Evolutionary conservation across 306 rosid genomes (phyloP).

Genomic region (Gastrolobium villosum): DNA sequence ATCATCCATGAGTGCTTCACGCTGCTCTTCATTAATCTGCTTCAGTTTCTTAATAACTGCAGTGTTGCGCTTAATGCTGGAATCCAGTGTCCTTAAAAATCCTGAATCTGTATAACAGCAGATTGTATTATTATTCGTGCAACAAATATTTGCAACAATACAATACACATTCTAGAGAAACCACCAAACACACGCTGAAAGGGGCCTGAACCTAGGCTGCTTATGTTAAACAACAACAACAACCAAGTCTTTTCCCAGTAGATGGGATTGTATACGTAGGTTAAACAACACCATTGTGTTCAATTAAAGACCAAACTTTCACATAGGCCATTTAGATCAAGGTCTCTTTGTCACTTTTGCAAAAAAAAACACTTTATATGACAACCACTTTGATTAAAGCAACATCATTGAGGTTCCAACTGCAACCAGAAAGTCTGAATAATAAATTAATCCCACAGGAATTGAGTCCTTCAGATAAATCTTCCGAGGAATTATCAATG

Average conservation of each 20-base stretch:
- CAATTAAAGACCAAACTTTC: conserved; percentile 21
- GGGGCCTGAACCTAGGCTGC: conserved; percentile 21
- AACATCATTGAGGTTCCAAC: conserved; percentile 8
- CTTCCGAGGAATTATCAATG: background rate
- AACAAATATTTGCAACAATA: conserved; percentile 27
- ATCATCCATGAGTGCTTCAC: conserved; percentile 90
- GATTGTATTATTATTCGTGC: conserved; percentile 31
- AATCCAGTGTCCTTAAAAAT: conserved; percentile 90
- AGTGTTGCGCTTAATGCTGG: conserved; percentile 96
- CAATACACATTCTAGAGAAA: conserved; percentile 10
- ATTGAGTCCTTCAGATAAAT: conserved; percentile 16
- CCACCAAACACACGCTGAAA: background rate
- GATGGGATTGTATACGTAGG: background rate
- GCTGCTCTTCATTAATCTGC: conserved; percentile 97
- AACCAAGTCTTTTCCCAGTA: background rate
- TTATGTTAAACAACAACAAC: conserved; percentile 28
- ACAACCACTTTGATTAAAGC: conserved; percentile 1
- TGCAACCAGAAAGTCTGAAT: conserved; percentile 13
- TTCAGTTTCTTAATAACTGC: conserved; percentile 95
- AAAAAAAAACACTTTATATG: background rate
- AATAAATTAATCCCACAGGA: conserved; percentile 3
- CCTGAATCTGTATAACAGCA: conserved; percentile 72
- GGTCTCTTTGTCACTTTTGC: background rate
- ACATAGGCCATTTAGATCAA: conserved; percentile 22
- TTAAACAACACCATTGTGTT: background rate